Conservation (phyloP, 441 rosid genomes). For the Pelargonium australe region DNA sequence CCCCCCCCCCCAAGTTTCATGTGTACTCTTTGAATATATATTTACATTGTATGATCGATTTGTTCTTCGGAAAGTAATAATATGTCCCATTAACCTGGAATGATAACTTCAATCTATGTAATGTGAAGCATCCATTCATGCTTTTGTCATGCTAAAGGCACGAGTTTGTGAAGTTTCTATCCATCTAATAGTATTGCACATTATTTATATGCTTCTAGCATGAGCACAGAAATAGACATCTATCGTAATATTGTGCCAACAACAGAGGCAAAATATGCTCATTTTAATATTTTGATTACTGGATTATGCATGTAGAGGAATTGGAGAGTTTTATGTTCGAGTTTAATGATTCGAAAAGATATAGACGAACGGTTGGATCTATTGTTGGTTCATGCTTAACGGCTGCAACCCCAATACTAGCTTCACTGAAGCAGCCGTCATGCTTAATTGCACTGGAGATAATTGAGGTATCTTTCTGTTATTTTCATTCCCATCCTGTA, state of each 20-base stretch:
- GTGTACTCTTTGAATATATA: neutral
- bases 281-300: slow-evolving; percentile 10
- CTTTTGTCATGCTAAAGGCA: neutral
- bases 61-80: neutral
- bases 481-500: neutral
- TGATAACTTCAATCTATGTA: neutral
- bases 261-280: neutral
- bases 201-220: too few species aligned
- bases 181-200: neutral
- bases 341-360: slow-evolving; percentile 64
- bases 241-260: neutral
- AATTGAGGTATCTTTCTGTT: slow-evolving; percentile 49
- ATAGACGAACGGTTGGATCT: slow-evolving; percentile 77
- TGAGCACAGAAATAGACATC: neutral
- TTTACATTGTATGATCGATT: neutral
- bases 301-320: slow-evolving; percentile 35
- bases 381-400: slow-evolving; percentile 70
- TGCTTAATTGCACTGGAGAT: slow-evolving; percentile 73
- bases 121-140: neutral
- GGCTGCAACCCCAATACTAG: slow-evolving; percentile 68
- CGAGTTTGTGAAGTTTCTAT: neutral
- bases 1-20: neutral
- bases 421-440: slow-evolving; percentile 54
- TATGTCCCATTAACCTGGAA: neutral
- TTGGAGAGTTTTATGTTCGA: slow-evolving; percentile 57